Percentiles rank a stretch among this genome's conserved stretches.
These are phyloP conservation scores for Vicia villosa DNA, from an alignment of 306 rosid genomes.

Conservation along the genomic window DNA sequence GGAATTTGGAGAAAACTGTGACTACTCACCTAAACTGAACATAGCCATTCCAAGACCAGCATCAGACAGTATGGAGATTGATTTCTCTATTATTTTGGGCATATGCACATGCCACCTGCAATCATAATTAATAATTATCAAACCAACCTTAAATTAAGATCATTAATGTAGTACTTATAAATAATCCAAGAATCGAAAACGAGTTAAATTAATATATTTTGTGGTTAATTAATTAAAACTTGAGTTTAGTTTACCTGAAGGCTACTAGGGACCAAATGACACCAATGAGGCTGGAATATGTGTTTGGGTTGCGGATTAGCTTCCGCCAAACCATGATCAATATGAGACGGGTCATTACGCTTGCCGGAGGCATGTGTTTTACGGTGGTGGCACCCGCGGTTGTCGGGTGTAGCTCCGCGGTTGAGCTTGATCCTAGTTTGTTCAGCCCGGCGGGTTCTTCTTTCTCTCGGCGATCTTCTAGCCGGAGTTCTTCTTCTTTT, in stretches of 20 bases:
- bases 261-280: conserved; percentile 86
- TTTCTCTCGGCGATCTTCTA: conserved; percentile 55
- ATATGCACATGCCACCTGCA: conserved; percentile 86
- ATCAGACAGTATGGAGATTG: conserved; percentile 95
- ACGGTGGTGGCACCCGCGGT: conserved; percentile 36
- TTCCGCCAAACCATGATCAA: conserved; percentile 98
- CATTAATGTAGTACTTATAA: neutral
- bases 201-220: neutral
- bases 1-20: conserved; percentile 32
- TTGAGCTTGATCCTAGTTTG: conserved; percentile 73
- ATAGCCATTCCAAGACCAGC: conserved; percentile 99
- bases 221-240: neutral
- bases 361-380: conserved; percentile 97
- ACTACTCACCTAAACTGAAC: conserved; percentile 95
- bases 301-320: conserved; percentile 97
- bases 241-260: conserved; percentile 62
- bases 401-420: conserved; percentile 79
- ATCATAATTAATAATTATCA: conserved; percentile 19
- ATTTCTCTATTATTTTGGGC: conserved; percentile 75
- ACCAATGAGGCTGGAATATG: conserved; percentile 95
- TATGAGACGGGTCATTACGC: conserved; percentile 94
- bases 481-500: conserved; percentile 53
- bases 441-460: conserved; percentile 61
- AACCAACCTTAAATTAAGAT: neutral
- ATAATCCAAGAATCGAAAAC: conserved; percentile 28